Base-by-base conservation (phyloP, 306 rosid species). In the Potentilla sterilis region DNA sequence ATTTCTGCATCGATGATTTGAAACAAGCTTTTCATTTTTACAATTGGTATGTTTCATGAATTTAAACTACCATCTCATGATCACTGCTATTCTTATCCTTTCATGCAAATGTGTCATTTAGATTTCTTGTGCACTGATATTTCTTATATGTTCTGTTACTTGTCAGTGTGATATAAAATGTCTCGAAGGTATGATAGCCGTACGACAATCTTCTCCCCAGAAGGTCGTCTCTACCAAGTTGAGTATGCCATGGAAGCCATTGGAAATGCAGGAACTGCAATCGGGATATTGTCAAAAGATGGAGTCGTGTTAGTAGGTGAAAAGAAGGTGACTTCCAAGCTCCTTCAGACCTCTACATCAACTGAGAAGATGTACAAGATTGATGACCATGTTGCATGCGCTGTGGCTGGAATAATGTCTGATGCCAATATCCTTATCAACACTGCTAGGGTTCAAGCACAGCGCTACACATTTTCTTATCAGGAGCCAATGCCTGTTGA, bases 401-500 rank as follows among this genome's bases (percentile, higher is more conserved):
- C 83, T 18, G 86, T 82, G 65, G 86, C 86, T 0, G 86, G 86
- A 41, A 82, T 82, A n/a, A 82, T 82, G 86, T 82, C 86, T 8
- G 86, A 82, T 69, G 86, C 86, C 55, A 82, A 82, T 74, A 82
- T 82, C 66, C 79, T 82, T 16, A 82, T 82, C 70, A 82, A 82
- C 77, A 82, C 86, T 10, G 86, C 86, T 12, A 78, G 86, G 72
- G 86, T 82, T 48, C 86, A 82, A 78, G 82, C 86, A 12, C 86
- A 82, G 66, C 79, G 79, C 68, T 82, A 82, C 51, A 82, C 86
- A 32, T 82, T 32, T 63, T 37, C 80, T 63, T 82, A 82, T 78
- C 86, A 82, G 72, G 86, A 82, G 66, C 86, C 86, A 82, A 82
- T 82, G 86, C 86, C 86, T 4, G 86, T 82, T 51, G 86, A 82